Conservation (phyloP, 1,139 yeast species). For the Yamadazyma buinensis region DNA sequence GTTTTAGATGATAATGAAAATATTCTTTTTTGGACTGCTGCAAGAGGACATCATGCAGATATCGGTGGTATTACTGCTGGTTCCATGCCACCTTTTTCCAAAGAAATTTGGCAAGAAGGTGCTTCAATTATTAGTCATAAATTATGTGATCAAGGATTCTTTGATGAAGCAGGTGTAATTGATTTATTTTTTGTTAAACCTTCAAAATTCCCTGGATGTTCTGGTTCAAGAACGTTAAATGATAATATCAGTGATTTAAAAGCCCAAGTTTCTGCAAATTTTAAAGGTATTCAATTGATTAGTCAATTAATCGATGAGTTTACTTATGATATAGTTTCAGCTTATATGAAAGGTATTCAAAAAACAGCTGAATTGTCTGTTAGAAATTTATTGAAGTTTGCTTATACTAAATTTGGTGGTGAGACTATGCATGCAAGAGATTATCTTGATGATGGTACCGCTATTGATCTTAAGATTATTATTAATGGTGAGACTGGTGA, state of each 20-base stretch:
- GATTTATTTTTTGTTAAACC: constrained; percentile 50
- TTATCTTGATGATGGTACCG: constrained; percentile 61
- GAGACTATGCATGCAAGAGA: constrained; percentile 41
- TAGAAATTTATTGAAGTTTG: constrained; percentile 30
- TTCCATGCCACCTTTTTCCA: constrained; percentile 62
- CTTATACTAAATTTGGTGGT: constrained; percentile 36
- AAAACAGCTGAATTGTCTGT: constrained; percentile 40
- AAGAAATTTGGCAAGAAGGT: constrained; percentile 61
- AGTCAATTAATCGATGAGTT: constrained; percentile 30
- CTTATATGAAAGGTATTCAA: constrained; percentile 42
- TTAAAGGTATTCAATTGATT: constrained; percentile 36
- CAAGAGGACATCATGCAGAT: constrained; percentile 68
- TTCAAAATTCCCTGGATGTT: constrained; percentile 51
- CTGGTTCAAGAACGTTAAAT: constrained; percentile 50
- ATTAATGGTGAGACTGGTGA: constrained; percentile 41
- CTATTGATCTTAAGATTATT: constrained; percentile 41
- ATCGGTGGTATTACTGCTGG: constrained; percentile 68
- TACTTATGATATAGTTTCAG: constrained; percentile 27
- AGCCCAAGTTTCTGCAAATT: constrained; percentile 44
- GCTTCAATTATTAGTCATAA: constrained; percentile 53
- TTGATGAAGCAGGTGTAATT: constrained; percentile 49
- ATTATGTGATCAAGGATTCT: constrained; percentile 41
- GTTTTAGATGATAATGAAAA: constrained; percentile 24
- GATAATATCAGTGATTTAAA: constrained; percentile 43
- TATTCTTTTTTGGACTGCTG: constrained; percentile 58